Percentiles rank a stretch among this genome's conserved stretches.
These are phyloP conservation scores for Volvox carteri DNA, from an alignment of 163 green algal species.

Conservation along the genomic window DNA sequence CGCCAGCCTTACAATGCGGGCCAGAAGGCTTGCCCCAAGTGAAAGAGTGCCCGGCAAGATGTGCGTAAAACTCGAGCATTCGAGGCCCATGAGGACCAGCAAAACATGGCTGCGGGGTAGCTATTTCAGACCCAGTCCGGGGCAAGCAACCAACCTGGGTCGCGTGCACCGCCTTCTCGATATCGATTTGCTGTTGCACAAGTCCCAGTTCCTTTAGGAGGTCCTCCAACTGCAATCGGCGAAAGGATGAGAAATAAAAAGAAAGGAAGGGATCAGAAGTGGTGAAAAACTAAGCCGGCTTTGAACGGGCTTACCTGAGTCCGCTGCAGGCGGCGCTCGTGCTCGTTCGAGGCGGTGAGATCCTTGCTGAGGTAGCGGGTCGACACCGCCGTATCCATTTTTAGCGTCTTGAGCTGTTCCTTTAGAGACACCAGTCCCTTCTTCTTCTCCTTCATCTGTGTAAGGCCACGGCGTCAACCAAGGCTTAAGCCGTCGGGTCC, in stretches of 20 bases:
- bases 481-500: no score
- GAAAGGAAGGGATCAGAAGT: not conserved
- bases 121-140: no score
- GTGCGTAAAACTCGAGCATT: no score
- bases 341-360: slow-evolving; percentile 60
- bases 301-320: slow-evolving; percentile 13
- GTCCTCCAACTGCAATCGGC: slow-evolving; percentile 60
- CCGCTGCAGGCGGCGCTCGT: slow-evolving; percentile 65
- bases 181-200: slow-evolving; percentile 76
- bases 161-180: slow-evolving; percentile 63
- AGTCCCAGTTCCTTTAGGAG: slow-evolving; percentile 63
- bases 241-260: not conserved
- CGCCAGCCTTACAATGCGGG: no score
- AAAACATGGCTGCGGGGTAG: no score
- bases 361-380: slow-evolving; percentile 69
- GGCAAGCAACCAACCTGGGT: not conserved
- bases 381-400: slow-evolving; percentile 68
- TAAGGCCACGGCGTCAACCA: no score
- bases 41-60: no score
- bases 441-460: slow-evolving; percentile 73
- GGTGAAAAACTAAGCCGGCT: not conserved
- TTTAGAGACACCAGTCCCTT: slow-evolving; percentile 72
- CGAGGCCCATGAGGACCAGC: no score
- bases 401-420: slow-evolving; percentile 74
- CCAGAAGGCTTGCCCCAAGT: no score